Percentiles rank a stretch among this genome's conserved stretches.
Evolutionary conservation across 495 filamentous ascomycete species (phyloP).

Genomic region (Rhypophila decipiens): DNA sequence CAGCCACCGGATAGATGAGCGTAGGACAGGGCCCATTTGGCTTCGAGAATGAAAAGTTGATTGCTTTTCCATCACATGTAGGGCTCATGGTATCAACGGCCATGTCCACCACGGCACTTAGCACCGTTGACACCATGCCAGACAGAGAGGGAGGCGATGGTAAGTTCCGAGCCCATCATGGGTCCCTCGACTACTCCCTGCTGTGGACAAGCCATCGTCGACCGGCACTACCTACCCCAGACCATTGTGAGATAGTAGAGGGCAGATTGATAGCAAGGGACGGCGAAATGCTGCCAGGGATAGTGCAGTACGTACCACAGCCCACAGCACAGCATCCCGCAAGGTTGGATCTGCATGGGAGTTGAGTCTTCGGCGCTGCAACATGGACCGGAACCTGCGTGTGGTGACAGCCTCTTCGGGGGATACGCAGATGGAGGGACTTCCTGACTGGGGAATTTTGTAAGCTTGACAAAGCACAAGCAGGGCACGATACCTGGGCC

Average conservation of each 20-base stretch:
- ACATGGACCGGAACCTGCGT: background rate
- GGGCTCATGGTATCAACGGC: slow-evolving; percentile 11
- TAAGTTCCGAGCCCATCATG: slow-evolving; percentile 18
- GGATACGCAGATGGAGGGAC: slow-evolving; percentile 6
- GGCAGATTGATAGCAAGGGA: too few species aligned
- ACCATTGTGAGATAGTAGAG: too few species aligned
- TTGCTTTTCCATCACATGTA: slow-evolving; percentile 27
- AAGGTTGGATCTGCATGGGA: slow-evolving; percentile 9
- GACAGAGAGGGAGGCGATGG: slow-evolving; percentile 4
- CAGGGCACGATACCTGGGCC: background rate
- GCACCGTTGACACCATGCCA: slow-evolving; percentile 4
- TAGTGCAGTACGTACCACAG: background rate
- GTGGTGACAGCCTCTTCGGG: slow-evolving; percentile 17
- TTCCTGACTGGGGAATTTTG: slow-evolving; percentile 21
- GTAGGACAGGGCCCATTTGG: slow-evolving; percentile 8
- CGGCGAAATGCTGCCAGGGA: background rate
- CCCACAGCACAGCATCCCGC: slow-evolving; percentile 6
- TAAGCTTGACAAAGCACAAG: slow-evolving; percentile 31
- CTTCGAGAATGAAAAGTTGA: slow-evolving; percentile 22
- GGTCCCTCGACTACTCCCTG: too few species aligned
- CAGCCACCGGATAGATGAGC: slow-evolving; percentile 13
- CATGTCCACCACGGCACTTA: slow-evolving; percentile 24
- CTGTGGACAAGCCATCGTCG: too few species aligned
- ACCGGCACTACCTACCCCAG: too few species aligned
- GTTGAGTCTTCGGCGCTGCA: slow-evolving; percentile 3